Evolutionary conservation across 306 rosid species (phyloP).

Genomic region (Sophora flavescens): DNA sequence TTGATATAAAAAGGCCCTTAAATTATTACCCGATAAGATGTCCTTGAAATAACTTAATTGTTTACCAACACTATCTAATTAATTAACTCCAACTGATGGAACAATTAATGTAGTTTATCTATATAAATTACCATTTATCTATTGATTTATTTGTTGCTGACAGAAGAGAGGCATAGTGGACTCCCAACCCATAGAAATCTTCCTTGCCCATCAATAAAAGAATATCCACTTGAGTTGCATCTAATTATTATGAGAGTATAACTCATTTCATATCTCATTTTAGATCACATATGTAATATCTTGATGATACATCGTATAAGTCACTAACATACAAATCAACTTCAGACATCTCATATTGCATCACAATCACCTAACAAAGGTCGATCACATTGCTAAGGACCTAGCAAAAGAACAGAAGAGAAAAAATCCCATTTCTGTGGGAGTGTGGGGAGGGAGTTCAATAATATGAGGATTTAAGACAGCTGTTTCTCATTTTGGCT

Average conservation of each 20-base stretch:
- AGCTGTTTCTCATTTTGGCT: conserved; percentile 22
- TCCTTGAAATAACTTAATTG: not conserved
- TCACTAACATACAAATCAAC: not conserved
- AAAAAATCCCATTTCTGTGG: conserved; percentile 32
- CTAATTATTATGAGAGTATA: not conserved
- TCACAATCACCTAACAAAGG: conserved; percentile 31
- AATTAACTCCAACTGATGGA: not conserved
- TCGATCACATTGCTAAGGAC: conserved; percentile 14
- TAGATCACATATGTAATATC: not conserved
- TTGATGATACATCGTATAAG: not conserved
- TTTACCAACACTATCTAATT: not conserved
- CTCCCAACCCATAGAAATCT: not conserved
- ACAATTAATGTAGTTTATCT: not conserved
- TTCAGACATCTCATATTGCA: conserved; percentile 1
- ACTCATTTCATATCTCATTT: not conserved
- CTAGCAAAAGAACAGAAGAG: not conserved
- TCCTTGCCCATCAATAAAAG: not conserved
- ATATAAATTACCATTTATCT: not conserved
- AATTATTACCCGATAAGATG: not conserved
- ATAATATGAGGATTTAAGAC: conserved; percentile 22
- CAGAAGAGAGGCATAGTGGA: not conserved
- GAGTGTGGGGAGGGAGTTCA: not conserved
- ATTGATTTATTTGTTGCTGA: too few species aligned
- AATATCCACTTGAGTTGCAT: not conserved
- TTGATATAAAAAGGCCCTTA: not conserved